Percentiles rank a stretch among this genome's conserved stretches.
phyloP scores from a whole-genome alignment of 352 stramenopile genomes.

The Phytophthora litchii region DNA sequence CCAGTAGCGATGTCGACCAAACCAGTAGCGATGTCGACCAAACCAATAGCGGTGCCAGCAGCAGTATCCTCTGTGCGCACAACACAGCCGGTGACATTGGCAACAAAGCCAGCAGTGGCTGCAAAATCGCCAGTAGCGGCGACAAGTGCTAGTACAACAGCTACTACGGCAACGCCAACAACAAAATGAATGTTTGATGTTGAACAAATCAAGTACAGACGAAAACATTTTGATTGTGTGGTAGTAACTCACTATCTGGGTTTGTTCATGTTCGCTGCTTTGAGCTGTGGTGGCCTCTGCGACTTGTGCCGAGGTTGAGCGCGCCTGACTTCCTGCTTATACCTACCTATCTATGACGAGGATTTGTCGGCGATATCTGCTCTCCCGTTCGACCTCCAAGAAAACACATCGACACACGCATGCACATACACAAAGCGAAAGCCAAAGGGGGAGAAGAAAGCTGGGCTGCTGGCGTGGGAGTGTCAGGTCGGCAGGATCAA shows the following conservation, averaged over 20 bases:
- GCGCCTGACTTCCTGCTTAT: constrained; percentile 26
- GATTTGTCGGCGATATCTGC: constrained; percentile 15
- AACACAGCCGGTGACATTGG: constrained; percentile 1
- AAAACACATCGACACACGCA: constrained; percentile 28
- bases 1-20: too few relatives aligned
- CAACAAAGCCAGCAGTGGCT: background rate
- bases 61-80: too few relatives aligned
- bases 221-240: constrained; percentile 20
- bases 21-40: too few relatives aligned
- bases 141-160: background rate
- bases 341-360: constrained; percentile 35
- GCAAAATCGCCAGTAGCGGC: too few relatives aligned
- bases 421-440: constrained; percentile 23
- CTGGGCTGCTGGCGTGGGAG: constrained; percentile 7
- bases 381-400: constrained; percentile 9
- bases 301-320: constrained; percentile 3
- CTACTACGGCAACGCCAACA: constrained; percentile 1
- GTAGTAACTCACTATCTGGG: constrained; percentile 4
- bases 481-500: constrained; percentile 1
- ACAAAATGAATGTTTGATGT: constrained; percentile 14
- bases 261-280: constrained; percentile 23
- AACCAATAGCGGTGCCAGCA: too few relatives aligned
- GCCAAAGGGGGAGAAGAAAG: constrained; percentile 12
- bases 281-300: background rate
- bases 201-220: constrained; percentile 13